These are phyloP conservation scores for Gleditsia sinensis DNA, from an alignment of 306 rosid species.

Conservation along the genomic window DNA sequence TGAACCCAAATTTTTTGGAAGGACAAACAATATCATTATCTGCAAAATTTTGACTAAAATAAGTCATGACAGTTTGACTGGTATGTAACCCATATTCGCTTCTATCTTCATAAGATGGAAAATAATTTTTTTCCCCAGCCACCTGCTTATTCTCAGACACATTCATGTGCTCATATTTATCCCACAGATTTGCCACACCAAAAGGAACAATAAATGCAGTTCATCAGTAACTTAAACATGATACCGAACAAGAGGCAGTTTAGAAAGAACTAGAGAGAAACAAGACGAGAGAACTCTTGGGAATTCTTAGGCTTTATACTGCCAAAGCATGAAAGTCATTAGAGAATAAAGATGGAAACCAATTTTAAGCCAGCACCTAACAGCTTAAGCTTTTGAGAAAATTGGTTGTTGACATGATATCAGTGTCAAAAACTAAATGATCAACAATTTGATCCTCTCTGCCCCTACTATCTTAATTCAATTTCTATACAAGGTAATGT, in stretches of 20 bases:
- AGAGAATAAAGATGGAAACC: background rate
- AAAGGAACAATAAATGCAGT: background rate
- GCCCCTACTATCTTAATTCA: background rate
- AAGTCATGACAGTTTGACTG: conserved; percentile 6
- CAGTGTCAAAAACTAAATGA: background rate
- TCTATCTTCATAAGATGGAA: background rate
- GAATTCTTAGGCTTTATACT: background rate
- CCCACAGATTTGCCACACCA: background rate
- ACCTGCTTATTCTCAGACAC: background rate
- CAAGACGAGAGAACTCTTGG: background rate
- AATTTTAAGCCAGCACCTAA: background rate
- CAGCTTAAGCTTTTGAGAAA: background rate
- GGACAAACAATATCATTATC: conserved; percentile 58
- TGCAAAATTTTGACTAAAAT: conserved; percentile 40
- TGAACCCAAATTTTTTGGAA: conserved; percentile 52
- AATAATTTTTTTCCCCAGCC: background rate
- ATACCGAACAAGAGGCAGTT: conserved; percentile 4
- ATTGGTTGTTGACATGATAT: background rate
- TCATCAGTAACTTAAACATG: background rate
- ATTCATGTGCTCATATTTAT: background rate
- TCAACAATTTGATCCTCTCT: background rate
- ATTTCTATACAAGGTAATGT: background rate
- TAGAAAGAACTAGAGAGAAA: background rate
- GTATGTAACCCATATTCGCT: background rate
- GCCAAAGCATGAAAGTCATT: background rate